Evolutionary conservation across 1,284 basidiomycete species (phyloP).

Genomic region (Cutaneotrichosporon mucoides): DNA sequence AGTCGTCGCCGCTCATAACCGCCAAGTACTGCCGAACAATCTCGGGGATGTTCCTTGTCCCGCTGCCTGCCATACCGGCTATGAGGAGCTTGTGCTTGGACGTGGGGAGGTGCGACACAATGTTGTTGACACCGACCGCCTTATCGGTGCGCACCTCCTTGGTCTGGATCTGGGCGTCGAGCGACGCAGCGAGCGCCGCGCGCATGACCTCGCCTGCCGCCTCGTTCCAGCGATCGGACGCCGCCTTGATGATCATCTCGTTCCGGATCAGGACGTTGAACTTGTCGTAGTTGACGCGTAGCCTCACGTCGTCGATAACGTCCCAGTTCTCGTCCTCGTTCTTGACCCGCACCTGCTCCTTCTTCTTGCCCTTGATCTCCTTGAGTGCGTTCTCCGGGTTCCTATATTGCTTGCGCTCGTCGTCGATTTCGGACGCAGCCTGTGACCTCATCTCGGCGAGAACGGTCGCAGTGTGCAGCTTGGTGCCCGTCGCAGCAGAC

Average conservation of each 20-base stretch:
- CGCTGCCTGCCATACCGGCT: conserved; percentile 29
- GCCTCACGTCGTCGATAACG: conserved; percentile 21
- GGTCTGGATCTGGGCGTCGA: conserved; percentile 56
- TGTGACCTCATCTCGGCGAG: conserved; percentile 30
- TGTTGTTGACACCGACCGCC: conserved; percentile 29
- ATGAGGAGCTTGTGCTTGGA: conserved; percentile 23
- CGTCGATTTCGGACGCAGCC: conserved; percentile 9
- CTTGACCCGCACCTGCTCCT: conserved; percentile 3
- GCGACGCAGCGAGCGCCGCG: conserved; percentile 65
- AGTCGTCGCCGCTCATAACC: conserved; percentile 39
- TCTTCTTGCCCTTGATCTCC: conserved; percentile 15
- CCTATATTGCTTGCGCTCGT: conserved; percentile 37
- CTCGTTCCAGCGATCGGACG: conserved; percentile 70
- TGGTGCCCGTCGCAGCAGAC: conserved; percentile 26
- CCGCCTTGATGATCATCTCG: conserved; percentile 69
- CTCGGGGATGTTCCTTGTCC: conserved; percentile 27
- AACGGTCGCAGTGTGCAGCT: conserved; percentile 47
- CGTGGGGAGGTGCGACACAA: conserved; percentile 30
- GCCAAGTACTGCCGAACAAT: conserved; percentile 35
- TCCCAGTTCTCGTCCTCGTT: conserved; percentile 16
- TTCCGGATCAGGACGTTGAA: conserved; percentile 87
- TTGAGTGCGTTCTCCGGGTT: conserved; percentile 27
- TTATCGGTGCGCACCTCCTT: conserved; percentile 29
- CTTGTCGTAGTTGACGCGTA: conserved; percentile 72
- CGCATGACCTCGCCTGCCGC: conserved; percentile 67